Conservation (phyloP, 345 rosid genomes). For the Microcos paniculata region DNA sequence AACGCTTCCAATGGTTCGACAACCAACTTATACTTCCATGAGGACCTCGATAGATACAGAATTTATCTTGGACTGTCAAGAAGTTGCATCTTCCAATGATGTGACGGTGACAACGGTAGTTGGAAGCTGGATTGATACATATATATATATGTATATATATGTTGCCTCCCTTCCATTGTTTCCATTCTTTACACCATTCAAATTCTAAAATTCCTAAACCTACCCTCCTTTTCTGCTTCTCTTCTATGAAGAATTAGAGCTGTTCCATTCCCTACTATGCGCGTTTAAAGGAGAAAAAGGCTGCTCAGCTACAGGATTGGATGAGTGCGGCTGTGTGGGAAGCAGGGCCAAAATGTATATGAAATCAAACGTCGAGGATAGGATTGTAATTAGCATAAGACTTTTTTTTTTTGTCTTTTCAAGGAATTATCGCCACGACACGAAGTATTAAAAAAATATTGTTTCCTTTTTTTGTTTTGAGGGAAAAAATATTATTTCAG, state of each 20-base stretch:
- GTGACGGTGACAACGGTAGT: constrained; percentile 47
- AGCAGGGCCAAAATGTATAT: background rate
- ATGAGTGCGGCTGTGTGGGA: background rate
- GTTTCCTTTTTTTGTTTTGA: no score
- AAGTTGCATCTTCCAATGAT: constrained; percentile 50
- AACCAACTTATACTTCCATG: constrained; percentile 53
- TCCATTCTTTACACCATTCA: no score
- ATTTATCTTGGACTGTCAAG: constrained; percentile 33
- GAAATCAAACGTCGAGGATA: background rate
- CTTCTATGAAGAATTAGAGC: background rate
- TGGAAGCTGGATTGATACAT: constrained; percentile 57
- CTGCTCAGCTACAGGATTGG: background rate
- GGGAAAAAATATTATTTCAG: no score
- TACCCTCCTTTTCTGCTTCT: background rate
- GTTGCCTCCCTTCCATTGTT: background rate
- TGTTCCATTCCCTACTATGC: background rate
- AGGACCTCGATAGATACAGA: constrained; percentile 44
- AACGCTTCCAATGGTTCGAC: constrained; percentile 50
- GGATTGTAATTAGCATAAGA: background rate
- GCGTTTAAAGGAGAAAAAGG: background rate
- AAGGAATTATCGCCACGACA: no score
- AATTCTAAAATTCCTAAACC: background rate
- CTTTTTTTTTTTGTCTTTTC: no score
- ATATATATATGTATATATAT: no score
- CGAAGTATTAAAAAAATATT: no score